Evolutionary conservation across 1,139 yeast species (phyloP).

Genomic region (Meyerozyma athensensis): DNA sequence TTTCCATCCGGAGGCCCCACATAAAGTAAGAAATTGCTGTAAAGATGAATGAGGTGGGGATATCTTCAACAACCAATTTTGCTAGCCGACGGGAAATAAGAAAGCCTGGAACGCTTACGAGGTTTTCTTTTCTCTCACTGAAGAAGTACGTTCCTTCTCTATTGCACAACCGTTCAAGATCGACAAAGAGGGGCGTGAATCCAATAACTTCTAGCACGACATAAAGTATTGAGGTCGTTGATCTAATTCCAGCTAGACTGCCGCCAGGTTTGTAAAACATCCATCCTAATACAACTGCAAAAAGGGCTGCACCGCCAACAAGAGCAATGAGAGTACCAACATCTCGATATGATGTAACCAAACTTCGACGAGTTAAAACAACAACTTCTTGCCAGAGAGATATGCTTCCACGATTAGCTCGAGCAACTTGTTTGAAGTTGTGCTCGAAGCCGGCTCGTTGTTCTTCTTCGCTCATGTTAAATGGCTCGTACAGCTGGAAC

Average conservation of each 20-base stretch:
- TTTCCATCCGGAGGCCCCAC: slow-evolving; percentile 21
- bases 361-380: slow-evolving; percentile 17
- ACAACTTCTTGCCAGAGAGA: slow-evolving; percentile 16
- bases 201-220: slow-evolving; percentile 21
- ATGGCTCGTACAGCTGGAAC: neutral
- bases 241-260: slow-evolving; percentile 18
- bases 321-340: slow-evolving; percentile 15
- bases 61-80: slow-evolving; percentile 18
- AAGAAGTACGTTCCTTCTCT: slow-evolving; percentile 19
- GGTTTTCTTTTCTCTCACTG: slow-evolving; percentile 19
- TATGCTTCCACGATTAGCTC: slow-evolving; percentile 11
- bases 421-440: slow-evolving; percentile 10
- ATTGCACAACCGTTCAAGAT: slow-evolving; percentile 19
- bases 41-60: slow-evolving; percentile 18
- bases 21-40: slow-evolving; percentile 20
- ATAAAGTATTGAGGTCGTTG: slow-evolving; percentile 18
- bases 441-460: slow-evolving; percentile 8
- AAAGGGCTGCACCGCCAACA: slow-evolving; percentile 16
- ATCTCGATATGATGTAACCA: slow-evolving; percentile 17
- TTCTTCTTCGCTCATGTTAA: slow-evolving; percentile 2
- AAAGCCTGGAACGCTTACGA: slow-evolving; percentile 19
- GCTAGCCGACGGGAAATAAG: slow-evolving; percentile 19
- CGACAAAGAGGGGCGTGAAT: slow-evolving; percentile 21
- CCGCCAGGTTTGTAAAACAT: slow-evolving; percentile 17
- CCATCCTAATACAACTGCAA: slow-evolving; percentile 20